phyloP scores from a whole-genome alignment of 345 rosid species.

The Firmiana major region DNA sequence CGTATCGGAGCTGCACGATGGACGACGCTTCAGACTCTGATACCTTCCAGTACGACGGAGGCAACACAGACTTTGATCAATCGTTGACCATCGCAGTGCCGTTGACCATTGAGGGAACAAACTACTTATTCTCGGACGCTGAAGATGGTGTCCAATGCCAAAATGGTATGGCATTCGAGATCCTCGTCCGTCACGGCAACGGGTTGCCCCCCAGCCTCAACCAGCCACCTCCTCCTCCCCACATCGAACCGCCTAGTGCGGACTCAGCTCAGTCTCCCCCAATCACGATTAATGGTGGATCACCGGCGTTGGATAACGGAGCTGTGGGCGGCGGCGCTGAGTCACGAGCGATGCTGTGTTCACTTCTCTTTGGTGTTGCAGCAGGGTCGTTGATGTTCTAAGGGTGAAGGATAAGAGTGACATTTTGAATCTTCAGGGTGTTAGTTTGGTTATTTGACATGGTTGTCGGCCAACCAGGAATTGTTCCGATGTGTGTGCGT shows the following conservation, averaged over 20 bases:
- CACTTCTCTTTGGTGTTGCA: slow-evolving; percentile 11
- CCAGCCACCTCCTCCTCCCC: slow-evolving; percentile 71
- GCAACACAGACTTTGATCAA: slow-evolving; percentile 27
- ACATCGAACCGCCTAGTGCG: slow-evolving; percentile 39
- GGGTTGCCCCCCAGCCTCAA: slow-evolving; percentile 66
- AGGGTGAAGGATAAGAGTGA: neutral
- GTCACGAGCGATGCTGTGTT: slow-evolving; percentile 11
- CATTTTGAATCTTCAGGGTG: neutral
- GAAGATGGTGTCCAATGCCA: slow-evolving; percentile 53
- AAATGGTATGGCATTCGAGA: slow-evolving; percentile 53
- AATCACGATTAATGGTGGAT: slow-evolving; percentile 18
- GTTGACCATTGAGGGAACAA: slow-evolving; percentile 44
- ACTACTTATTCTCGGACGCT: slow-evolving; percentile 57
- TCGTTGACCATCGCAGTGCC: slow-evolving; percentile 39
- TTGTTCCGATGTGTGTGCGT: neutral
- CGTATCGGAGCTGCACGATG: slow-evolving; percentile 35
- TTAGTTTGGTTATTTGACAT: neutral
- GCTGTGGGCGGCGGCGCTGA: slow-evolving; percentile 11
- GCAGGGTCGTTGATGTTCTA: neutral
- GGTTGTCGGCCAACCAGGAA: neutral
- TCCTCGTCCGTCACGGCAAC: slow-evolving; percentile 46
- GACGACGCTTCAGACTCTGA: slow-evolving; percentile 42
- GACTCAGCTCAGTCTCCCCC: slow-evolving; percentile 39
- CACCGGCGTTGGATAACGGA: slow-evolving; percentile 16
- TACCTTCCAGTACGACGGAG: slow-evolving; percentile 43